Percentiles rank a stretch among this genome's conserved stretches.
phyloP scores from a whole-genome alignment of 2,329 filamentous ascomycete species.

The Alternaria triticimaculans region DNA sequence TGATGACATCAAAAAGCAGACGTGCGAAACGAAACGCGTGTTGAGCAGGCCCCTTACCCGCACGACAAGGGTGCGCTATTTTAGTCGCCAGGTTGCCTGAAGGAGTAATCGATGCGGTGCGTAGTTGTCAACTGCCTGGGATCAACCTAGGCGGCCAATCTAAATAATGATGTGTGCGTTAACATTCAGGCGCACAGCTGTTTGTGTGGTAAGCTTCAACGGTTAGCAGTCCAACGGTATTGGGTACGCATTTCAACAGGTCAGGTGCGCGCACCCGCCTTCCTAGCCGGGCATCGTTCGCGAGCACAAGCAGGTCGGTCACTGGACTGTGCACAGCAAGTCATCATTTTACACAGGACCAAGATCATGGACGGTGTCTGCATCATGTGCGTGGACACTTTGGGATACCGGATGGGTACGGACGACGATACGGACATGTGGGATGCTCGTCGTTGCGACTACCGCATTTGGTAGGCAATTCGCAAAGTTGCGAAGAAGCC shows the following conservation, averaged over 20 bases:
- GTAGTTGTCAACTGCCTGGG: not conserved
- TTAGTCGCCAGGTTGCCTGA: not conserved
- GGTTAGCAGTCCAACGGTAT: not conserved
- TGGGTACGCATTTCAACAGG: not conserved
- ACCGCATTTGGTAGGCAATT: slow-evolving; percentile 1
- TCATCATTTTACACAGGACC: not conserved
- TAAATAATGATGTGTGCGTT: not conserved
- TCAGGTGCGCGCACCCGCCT: not conserved
- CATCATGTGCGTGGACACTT: not conserved
- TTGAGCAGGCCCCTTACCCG: not conserved
- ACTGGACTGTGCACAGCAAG: slow-evolving; percentile 6
- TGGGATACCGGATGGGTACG: not conserved
- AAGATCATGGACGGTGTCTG: not conserved
- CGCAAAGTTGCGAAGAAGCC: not conserved
- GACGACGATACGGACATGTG: not conserved
- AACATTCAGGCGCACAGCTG: not conserved
- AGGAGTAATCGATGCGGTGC: not conserved
- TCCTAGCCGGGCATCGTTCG: slow-evolving; percentile 3
- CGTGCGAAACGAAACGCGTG: slow-evolving; percentile 6
- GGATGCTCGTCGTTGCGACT: not conserved
- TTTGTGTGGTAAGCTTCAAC: not conserved
- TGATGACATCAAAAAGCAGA: not conserved
- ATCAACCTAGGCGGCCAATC: not conserved
- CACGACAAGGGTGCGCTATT: not conserved
- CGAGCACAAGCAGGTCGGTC: slow-evolving; percentile 1